These are phyloP conservation scores for Eutypa lata DNA, from an alignment of 2,329 filamentous ascomycete genomes.

Conservation along the genomic window DNA sequence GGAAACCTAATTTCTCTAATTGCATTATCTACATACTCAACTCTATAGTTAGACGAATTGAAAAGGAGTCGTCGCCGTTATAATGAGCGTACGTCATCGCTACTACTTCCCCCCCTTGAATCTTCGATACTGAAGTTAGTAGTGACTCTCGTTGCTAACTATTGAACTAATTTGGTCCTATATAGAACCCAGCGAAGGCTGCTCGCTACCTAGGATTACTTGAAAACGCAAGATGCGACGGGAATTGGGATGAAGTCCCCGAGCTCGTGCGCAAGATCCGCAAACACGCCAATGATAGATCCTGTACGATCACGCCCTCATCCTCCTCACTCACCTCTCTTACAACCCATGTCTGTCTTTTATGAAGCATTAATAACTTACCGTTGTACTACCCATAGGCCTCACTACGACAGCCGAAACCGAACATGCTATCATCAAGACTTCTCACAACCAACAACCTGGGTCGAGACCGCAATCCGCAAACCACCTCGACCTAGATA, in stretches of 20 bases:
- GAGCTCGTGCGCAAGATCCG: slow-evolving; percentile 90
- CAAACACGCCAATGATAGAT: slow-evolving; percentile 84
- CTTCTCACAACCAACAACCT: slow-evolving; percentile 40
- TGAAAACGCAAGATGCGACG: slow-evolving; percentile 83
- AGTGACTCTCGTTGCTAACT: slow-evolving; percentile 7
- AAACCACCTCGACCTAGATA: slow-evolving; percentile 42
- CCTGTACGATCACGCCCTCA: slow-evolving; percentile 62
- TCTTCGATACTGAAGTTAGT: background rate
- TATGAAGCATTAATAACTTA: slow-evolving; percentile 12
- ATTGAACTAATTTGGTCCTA: slow-evolving; percentile 9
- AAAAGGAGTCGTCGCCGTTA: slow-evolving; percentile 14
- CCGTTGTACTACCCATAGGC: slow-evolving; percentile 44
- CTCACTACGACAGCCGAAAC: slow-evolving; percentile 67
- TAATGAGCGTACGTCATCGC: slow-evolving; percentile 25
- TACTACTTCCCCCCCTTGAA: slow-evolving; percentile 6
- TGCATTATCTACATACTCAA: too few species aligned
- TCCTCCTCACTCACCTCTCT: slow-evolving; percentile 8
- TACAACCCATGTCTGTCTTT: slow-evolving; percentile 3
- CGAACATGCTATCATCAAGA: slow-evolving; percentile 62
- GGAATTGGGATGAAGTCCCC: slow-evolving; percentile 80
- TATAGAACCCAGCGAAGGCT: slow-evolving; percentile 67
- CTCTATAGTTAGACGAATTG: background rate
- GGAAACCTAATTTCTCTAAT: background rate
- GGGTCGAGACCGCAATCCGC: slow-evolving; percentile 39
- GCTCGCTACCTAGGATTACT: slow-evolving; percentile 77